A percentile compares a stretch with the other conserved stretches of the same genome.
Conservation (phyloP, 192 early-diverging fungal species). For the Irineochytrium annulatum region DNA sequence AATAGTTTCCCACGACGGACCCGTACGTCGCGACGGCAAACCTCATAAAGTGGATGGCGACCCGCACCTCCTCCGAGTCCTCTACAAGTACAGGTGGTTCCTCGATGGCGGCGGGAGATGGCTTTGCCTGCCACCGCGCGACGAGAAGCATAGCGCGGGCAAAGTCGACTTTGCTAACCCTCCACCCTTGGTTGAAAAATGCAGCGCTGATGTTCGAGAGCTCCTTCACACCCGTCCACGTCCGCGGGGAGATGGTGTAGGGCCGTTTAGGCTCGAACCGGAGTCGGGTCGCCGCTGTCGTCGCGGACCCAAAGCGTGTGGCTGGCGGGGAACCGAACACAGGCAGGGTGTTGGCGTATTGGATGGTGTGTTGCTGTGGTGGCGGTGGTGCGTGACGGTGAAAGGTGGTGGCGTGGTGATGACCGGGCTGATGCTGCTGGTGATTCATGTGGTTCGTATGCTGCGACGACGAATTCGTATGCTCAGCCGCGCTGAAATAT, state of each 20-base stretch:
- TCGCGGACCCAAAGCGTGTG: neutral
- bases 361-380: too few relatives aligned
- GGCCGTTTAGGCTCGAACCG: neutral
- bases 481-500: neutral
- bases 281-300: neutral
- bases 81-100: conserved; percentile 25
- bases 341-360: too few relatives aligned
- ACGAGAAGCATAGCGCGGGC: conserved; percentile 12
- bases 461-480: neutral
- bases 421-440: neutral
- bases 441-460: neutral
- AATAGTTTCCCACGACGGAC: conserved; percentile 24
- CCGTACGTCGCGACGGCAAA: conserved; percentile 33
- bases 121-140: conserved; percentile 21
- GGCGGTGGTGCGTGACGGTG: too few relatives aligned
- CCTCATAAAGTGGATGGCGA: conserved; percentile 36
- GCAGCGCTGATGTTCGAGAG: conserved; percentile 22
- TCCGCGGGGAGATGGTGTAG: neutral
- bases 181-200: conserved; percentile 35
- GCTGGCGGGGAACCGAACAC: neutral
- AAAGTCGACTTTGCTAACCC: conserved; percentile 29
- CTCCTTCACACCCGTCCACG: neutral
- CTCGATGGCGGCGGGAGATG: conserved; percentile 7
- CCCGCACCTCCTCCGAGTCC: conserved; percentile 22
- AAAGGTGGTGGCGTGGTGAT: neutral